Evolutionary conservation across 2,329 filamentous ascomycete genomes (phyloP).

Genomic region (Cephalotrichum gorgonifer): DNA sequence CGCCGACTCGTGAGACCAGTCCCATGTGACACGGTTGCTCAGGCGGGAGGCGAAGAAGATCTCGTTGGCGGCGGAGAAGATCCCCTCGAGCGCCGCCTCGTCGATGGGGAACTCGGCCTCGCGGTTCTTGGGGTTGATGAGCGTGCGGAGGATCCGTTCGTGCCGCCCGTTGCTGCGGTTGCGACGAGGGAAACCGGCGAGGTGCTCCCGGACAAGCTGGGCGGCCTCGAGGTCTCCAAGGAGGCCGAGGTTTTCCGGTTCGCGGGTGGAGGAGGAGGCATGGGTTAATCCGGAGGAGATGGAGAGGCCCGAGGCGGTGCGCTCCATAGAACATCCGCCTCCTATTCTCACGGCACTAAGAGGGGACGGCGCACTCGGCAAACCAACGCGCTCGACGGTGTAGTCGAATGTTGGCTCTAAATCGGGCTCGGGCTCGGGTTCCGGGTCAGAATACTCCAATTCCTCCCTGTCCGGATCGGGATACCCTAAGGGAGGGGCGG

Average conservation of each 20-base stretch:
- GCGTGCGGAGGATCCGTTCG: conserved; percentile 45
- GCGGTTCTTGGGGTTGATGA: conserved; percentile 40
- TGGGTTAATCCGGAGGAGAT: conserved; percentile 28
- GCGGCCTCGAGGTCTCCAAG: conserved; percentile 37
- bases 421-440: background rate
- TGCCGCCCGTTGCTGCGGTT: conserved; percentile 39
- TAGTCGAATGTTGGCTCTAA: background rate
- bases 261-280: background rate
- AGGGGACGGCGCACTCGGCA: background rate
- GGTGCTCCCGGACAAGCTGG: conserved; percentile 34
- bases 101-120: conserved; percentile 42
- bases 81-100: conserved; percentile 43
- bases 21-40: conserved; percentile 48
- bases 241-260: conserved; percentile 21
- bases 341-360: background rate
- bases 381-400: background rate
- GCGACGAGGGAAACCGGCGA: conserved; percentile 32
- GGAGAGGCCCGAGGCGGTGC: conserved; percentile 37
- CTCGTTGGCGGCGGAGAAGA: conserved; percentile 51
- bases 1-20: conserved; percentile 44
- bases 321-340: conserved; percentile 26
- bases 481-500: background rate
- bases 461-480: background rate
- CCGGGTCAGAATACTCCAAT: background rate
- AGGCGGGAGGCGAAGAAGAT: conserved; percentile 51